phyloP scores from a whole-genome alignment of 495 filamentous ascomycete species.

The Penicillium subrubescens region DNA sequence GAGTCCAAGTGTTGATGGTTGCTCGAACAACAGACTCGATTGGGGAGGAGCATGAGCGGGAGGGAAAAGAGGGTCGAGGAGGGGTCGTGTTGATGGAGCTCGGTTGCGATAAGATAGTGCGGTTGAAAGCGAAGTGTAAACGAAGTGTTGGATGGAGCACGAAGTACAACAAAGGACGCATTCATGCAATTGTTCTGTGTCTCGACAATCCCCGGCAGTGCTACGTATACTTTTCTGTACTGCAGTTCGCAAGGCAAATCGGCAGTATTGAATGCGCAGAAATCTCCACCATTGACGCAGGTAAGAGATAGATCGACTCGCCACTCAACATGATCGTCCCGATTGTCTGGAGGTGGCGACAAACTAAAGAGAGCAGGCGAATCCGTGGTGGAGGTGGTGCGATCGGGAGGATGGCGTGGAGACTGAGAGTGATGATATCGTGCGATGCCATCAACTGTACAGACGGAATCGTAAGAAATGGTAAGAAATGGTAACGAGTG shows the following conservation, averaged over 20 bases:
- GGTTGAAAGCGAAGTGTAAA: neutral
- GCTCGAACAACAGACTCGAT: slow-evolving; percentile 13
- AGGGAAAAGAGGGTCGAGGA: neutral
- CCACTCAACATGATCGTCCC: slow-evolving; percentile 6
- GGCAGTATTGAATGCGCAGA: neutral
- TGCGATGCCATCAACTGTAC: neutral
- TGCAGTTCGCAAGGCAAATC: neutral
- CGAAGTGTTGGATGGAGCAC: neutral
- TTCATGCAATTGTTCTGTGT: neutral
- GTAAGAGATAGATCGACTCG: slow-evolving; percentile 6
- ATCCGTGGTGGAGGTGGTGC: neutral
- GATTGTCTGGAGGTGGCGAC: slow-evolving; percentile 1
- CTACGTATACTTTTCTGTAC: neutral
- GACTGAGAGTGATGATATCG: neutral
- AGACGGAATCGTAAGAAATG: neutral
- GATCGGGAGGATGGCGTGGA: slow-evolving; percentile 7
- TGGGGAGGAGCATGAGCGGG: neutral
- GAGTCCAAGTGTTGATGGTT: slow-evolving; percentile 9
- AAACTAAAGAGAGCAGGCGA: neutral
- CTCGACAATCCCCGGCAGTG: neutral
- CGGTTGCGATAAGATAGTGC: neutral
- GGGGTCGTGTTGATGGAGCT: neutral
- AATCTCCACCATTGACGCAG: neutral
- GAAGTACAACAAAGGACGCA: neutral
- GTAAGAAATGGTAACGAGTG: neutral